Conservation (phyloP, 2,329 filamentous ascomycete species). For the Esteya vermicola region DNA sequence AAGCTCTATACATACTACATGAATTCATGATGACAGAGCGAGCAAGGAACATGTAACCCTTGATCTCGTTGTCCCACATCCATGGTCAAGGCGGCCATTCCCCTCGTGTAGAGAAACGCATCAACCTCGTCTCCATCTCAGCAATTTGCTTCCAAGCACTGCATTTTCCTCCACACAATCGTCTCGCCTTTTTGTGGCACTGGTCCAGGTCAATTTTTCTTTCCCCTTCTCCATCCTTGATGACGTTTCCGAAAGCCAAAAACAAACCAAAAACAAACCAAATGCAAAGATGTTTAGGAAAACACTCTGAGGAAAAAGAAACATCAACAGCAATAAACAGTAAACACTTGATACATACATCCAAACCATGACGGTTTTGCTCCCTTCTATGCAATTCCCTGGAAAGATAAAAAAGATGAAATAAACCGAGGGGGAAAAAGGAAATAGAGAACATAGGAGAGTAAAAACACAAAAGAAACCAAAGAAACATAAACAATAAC, state of each 20-base stretch:
- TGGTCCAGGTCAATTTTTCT: background rate
- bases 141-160: too few relatives aligned
- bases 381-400: slow-evolving; percentile 4
- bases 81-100: too few relatives aligned
- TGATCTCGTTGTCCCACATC: background rate
- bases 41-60: background rate
- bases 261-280: slow-evolving; percentile 2
- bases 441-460: background rate
- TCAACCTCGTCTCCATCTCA: too few relatives aligned
- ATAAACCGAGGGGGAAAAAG: too few relatives aligned
- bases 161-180: too few relatives aligned
- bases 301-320: too few relatives aligned
- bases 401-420: background rate
- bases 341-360: too few relatives aligned
- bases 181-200: background rate
- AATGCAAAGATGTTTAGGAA: slow-evolving; percentile 6
- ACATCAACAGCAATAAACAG: slow-evolving; percentile 3
- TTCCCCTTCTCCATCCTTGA: background rate
- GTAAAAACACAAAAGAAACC: background rate
- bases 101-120: too few relatives aligned
- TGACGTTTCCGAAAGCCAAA: slow-evolving; percentile 3
- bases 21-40: slow-evolving; percentile 4
- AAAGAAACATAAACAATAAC: background rate
- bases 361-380: background rate
- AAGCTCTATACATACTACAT: slow-evolving; percentile 7